Evolutionary conservation across 2,329 filamentous ascomycete genomes (phyloP), one percentile per base, ranked within the genome.

Genomic region (Arthroderma sp.): DNA sequence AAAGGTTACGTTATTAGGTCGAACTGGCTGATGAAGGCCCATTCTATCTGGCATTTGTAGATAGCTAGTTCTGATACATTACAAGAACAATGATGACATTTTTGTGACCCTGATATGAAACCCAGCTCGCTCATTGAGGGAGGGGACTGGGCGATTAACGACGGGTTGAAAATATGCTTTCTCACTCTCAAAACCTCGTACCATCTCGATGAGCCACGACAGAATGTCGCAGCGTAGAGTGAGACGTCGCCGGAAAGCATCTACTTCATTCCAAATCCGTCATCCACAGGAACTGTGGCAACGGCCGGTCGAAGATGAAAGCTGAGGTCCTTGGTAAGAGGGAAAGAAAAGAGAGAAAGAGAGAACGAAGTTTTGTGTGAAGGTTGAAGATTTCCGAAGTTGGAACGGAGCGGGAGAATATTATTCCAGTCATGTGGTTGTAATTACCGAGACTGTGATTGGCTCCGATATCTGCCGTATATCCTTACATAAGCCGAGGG

Each of bases 91-190:
- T 21, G 35, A 52, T 37, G 19, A 21, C 17, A 54, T 38, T 49
- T n/a, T 72, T 75, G 71, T 75, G 69, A 70, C 73, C 73, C 73
- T 75, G 73, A 74, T 74, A 75, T 75, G 74, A 75, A 76, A 76
- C 74, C 73, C 72, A 63, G 67, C 66, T 63, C 65, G 68, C 67
- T 71, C 73, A 74, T 74, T 61, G 73, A 66, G 59, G 73, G 73
- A 73, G 67, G 67, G 67, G 67, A 73, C 69, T 70, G 73, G 71
- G 73, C 73, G 73, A 76, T 76, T 76, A 76, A 76, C 73, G 72
- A 75, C 73, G 72, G 73, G 73, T 66, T 61, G 61, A 61, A n/a
- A 59, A 56, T 55, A 56, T 43, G 23, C 43, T 59, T 58, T 66
- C 63, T 71, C 67, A 67, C 67, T 74, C 72, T 74, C 62, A 70